Base-by-base conservation (phyloP, 169 alveolate species). In the Eimeria praecox region DNA sequence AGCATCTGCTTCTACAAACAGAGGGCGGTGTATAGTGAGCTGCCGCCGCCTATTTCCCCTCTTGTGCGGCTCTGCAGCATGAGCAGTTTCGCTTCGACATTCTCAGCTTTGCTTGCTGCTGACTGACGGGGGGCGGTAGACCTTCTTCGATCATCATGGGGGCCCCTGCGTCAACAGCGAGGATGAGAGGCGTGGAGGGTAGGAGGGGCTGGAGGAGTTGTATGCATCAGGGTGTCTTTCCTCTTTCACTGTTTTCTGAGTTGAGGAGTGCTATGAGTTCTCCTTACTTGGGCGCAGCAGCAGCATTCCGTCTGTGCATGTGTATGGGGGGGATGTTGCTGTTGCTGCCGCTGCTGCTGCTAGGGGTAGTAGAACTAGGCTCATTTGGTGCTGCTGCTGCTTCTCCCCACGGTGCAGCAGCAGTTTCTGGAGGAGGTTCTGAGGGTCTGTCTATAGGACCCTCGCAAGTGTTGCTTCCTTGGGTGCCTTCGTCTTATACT, bases 391-490 rank as follows among this genome's bases (percentile, higher is more conserved):
- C n/a, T n/a, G n/a, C n/a, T n/a, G n/a, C n/a, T n/a, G n/a, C n/a
- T 16, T 2, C 27, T 27, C 10, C 27, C 66, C 2, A 5, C 66
- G 3, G 27, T 16, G 56, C 52, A 30, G 20, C 56, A 42, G 66
- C 42, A 30, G 88, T 44, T 16, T 35, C n/a, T 24, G 87, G 59
- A 8, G 62, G 38, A 18, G 62, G 44, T 38, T 44, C 91, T 33
- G 91, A 83, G 30, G 91, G 91, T 33, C 42, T 83, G 5, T 83
- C 91, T 40, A 80, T 92, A 0, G 95, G 95, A 35, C 95, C 95
- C 0, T 86, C 95, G 5, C 95, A 92, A 66, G 95, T 92, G 69
- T 59, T 92, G 82, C 86, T 92, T 82, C 95, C 95, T 9, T 90
- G 90, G 90, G 66, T 82, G 64, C 90, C 95, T 46, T 82, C 90